Evolutionary conservation across 2,329 filamentous ascomycete genomes (phyloP).

Genomic region (Ceratocystiopsis sp.): DNA sequence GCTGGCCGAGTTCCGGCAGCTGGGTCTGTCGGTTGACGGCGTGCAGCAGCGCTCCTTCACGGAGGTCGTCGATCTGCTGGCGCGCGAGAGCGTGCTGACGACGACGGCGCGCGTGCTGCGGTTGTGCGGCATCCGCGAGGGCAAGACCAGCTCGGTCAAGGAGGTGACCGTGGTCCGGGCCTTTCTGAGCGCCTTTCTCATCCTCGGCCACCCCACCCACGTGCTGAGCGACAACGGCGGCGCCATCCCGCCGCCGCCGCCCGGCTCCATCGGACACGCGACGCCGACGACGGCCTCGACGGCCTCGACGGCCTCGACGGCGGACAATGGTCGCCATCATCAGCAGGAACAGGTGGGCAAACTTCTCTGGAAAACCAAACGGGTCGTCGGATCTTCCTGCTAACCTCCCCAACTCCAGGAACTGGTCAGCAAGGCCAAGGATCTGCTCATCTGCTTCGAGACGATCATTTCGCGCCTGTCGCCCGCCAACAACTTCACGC

Average conservation of each 20-base stretch:
- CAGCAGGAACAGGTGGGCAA: too few relatives aligned
- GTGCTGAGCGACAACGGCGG: conserved; percentile 56
- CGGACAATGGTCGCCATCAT: too few relatives aligned
- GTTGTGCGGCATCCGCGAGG: conserved; percentile 53
- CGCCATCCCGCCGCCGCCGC: background rate
- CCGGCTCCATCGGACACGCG: background rate
- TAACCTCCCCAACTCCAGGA: conserved; percentile 49
- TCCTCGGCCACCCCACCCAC: conserved; percentile 61
- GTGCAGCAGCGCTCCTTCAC: conserved; percentile 58
- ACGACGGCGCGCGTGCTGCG: conserved; percentile 50
- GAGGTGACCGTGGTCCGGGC: conserved; percentile 57
- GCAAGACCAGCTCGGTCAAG: conserved; percentile 41
- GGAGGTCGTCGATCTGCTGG: conserved; percentile 51
- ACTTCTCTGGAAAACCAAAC: too few relatives aligned
- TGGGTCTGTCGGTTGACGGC: conserved; percentile 53
- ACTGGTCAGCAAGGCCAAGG: conserved; percentile 60
- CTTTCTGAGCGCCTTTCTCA: conserved; percentile 65
- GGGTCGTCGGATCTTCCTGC: too few relatives aligned
- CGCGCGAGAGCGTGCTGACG: conserved; percentile 46
- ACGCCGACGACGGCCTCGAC: background rate
- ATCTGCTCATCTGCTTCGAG: conserved; percentile 64
- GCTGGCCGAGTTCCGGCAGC: conserved; percentile 46
- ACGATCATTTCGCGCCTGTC: conserved; percentile 51
- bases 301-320: background rate
- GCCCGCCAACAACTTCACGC: conserved; percentile 47